Evolutionary conservation across 1,284 basidiomycete species (phyloP), one percentile per base, ranked within the genome.

Genomic region (Thecaphora thlaspeos): DNA sequence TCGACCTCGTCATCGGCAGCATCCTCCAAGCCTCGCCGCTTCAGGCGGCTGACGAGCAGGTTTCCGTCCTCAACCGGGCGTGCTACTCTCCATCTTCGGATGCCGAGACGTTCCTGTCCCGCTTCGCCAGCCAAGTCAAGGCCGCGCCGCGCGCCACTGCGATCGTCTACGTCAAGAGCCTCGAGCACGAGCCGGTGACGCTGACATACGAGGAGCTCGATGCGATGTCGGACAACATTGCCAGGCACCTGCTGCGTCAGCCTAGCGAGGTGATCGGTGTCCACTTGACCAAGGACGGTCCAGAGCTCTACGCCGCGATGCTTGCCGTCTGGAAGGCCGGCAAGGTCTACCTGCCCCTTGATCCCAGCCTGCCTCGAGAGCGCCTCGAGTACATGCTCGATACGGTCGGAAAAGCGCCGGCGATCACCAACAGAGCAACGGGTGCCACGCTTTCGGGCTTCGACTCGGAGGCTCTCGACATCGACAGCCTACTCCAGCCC

Each of bases 301-400:
- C 69, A 7, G 55, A 61, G n/a, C 49, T 73, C 2, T 76, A 73
- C 32, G 53, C 61, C 1, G 46, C 62, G 11, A 52, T 76, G n/a
- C 42, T 76, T 4, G 72, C 67, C 2, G 55, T 70, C 24, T 76
- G 74, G 74, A 76, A 75, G 51, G 65, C 69, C 2, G 67, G 62
- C 28, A 73, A 71, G 45, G 57, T 55, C 3, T 76, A 76, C 42
- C 48, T 76, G 34, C 74, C 74, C 1, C 49, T 76, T 7, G 74
- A 76, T 46, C 69, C 74, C 3, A 54, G 62, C n/a, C 51, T 76
- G 19, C 74, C 74, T 1, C 34, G 38, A 5, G 69, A 75, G 41
- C 61, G 74, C 5, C 53, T 76, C 24, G 44, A 48, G 21, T 76
- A 71, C 60, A 76, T 76, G 70, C 52, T 69, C 42, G 51, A 67